Conservation (phyloP, 495 filamentous ascomycete genomes). For the Ramalina peruviana region DNA sequence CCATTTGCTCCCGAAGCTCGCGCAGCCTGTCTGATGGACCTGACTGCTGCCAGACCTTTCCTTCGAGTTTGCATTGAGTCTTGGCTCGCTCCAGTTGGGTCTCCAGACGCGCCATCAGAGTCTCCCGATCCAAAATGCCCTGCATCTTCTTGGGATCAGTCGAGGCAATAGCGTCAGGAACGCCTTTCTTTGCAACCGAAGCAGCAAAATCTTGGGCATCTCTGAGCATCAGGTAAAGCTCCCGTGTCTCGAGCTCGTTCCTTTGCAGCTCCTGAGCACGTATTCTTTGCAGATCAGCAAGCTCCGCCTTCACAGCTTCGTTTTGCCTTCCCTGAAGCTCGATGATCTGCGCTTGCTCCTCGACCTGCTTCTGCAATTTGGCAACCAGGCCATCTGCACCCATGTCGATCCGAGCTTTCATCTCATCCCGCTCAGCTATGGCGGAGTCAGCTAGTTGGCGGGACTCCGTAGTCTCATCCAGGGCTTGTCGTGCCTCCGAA, state of each 20-base stretch:
- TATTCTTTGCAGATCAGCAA: constrained; percentile 72
- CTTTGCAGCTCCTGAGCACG: constrained; percentile 87
- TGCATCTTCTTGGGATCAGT: constrained; percentile 66
- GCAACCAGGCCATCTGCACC: constrained; percentile 88
- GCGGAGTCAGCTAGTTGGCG: constrained; percentile 89
- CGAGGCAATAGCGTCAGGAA: constrained; percentile 37
- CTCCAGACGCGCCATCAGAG: constrained; percentile 80
- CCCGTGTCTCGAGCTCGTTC: constrained; percentile 88
- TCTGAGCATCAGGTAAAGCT: constrained; percentile 95
- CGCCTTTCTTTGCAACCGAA: constrained; percentile 62
- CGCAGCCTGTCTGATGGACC: constrained; percentile 84
- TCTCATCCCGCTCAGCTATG: constrained; percentile 91
- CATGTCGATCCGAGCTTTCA: constrained; percentile 81
- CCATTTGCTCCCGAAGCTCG: constrained; percentile 90
- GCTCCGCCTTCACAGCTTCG: constrained; percentile 74
- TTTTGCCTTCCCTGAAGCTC: constrained; percentile 75
- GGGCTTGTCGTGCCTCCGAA: constrained; percentile 77
- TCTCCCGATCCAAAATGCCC: constrained; percentile 85
- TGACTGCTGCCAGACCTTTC: constrained; percentile 79
- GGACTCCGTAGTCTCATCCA: constrained; percentile 79
- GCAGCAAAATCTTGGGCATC: constrained; percentile 95
- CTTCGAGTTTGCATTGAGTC: constrained; percentile 95
- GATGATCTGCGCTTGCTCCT: constrained; percentile 82
- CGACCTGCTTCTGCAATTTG: constrained; percentile 83
- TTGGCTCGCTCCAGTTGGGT: constrained; percentile 93